These are phyloP conservation scores for Fusarium sp. DNA, from an alignment of 2,329 filamentous ascomycete species.

Conservation along the genomic window DNA sequence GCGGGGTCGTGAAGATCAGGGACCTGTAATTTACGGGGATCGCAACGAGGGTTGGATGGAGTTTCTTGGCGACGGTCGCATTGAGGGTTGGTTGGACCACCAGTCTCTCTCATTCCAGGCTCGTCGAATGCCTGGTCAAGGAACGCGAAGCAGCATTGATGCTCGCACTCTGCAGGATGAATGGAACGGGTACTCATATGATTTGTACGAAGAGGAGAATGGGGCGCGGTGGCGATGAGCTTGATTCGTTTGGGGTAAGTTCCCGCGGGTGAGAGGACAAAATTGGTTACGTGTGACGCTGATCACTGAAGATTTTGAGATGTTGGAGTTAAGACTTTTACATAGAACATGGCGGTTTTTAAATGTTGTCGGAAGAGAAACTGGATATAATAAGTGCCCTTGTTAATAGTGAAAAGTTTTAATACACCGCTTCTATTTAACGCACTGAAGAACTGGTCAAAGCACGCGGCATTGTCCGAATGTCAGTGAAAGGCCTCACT, in stretches of 20 bases:
- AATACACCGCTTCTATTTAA: neutral
- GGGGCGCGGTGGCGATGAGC: constrained; percentile 27
- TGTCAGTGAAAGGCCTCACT: constrained; percentile 1
- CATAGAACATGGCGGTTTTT: neutral
- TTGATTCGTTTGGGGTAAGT: neutral
- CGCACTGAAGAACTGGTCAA: neutral
- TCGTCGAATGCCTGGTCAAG: constrained; percentile 36
- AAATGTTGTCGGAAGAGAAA: neutral
- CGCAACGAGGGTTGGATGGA: constrained; percentile 45
- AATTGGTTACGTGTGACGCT: constrained; percentile 12
- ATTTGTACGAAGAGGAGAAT: constrained; percentile 43
- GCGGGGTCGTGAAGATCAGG: constrained; percentile 48
- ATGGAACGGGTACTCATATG: constrained; percentile 45
- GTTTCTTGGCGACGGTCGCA: constrained; percentile 50
- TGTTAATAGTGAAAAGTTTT: neutral
- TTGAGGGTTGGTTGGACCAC: constrained; percentile 47
- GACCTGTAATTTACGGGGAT: constrained; percentile 42
- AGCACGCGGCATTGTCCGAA: constrained; percentile 23
- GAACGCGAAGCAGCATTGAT: constrained; percentile 44
- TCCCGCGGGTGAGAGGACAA: neutral
- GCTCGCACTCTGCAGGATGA: constrained; percentile 38
- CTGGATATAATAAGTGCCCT: neutral
- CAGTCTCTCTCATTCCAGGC: constrained; percentile 44
- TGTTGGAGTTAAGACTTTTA: neutral
- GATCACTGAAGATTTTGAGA: neutral